Evolutionary conservation across 2,329 filamentous ascomycete genomes (phyloP).

Genomic region (Alternaria tenuissima): DNA sequence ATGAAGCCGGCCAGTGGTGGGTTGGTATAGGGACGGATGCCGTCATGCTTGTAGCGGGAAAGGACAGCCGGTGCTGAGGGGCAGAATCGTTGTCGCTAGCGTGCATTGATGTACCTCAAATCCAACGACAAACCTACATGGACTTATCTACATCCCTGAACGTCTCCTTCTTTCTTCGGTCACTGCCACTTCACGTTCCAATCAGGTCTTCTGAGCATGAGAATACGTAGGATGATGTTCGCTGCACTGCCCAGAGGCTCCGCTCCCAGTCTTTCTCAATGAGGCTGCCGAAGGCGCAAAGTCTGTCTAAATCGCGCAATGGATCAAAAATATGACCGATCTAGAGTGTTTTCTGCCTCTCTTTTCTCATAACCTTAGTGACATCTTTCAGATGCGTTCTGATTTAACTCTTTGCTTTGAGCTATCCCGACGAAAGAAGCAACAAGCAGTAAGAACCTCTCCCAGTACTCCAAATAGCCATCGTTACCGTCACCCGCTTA

Average conservation of each 20-base stretch:
- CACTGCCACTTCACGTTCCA: not conserved
- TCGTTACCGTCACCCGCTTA: not conserved
- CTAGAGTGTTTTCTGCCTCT: not conserved
- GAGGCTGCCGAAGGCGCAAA: not conserved
- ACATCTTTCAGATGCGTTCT: not conserved
- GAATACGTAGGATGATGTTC: not conserved
- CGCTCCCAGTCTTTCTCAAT: not conserved
- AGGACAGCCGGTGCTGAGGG: not conserved
- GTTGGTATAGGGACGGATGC: not conserved
- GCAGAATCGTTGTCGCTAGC: constrained; percentile 4
- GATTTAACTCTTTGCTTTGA: not conserved
- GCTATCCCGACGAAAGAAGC: not conserved
- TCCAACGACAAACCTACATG: constrained; percentile 7
- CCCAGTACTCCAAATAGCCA: not conserved
- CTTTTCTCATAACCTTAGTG: not conserved
- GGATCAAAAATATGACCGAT: not conserved
- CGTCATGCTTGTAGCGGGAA: not conserved
- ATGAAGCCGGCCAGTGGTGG: not conserved
- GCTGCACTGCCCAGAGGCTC: not conserved
- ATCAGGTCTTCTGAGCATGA: not conserved
- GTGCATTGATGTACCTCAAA: constrained; percentile 13
- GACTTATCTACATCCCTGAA: not conserved
- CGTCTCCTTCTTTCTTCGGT: not conserved
- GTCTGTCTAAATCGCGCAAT: not conserved
- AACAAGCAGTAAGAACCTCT: not conserved